Evolutionary conservation across 805 yeast genomes (phyloP), one percentile per base, ranked within the genome.

Genomic region (Ogataea trehalophila): DNA sequence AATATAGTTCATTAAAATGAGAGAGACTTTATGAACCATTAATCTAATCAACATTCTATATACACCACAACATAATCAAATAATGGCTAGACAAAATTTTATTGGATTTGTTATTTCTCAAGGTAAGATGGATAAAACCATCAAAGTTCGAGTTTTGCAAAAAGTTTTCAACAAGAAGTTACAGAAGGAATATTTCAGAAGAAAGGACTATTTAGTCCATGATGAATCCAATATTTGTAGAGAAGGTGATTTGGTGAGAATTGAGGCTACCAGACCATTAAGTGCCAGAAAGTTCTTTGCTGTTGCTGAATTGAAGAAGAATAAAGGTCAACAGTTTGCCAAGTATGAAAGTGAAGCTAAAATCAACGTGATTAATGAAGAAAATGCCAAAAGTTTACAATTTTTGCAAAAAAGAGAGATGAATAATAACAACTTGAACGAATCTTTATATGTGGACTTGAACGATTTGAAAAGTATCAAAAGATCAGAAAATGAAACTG

Each of bases 81-180:
- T 43, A 14, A 89, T 88, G 96, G 92, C 95, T 44, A 82, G 90
- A 69, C 96, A 88, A 60, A 87, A 88, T 63, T 88, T 91, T 62
- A 71, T 89, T 42, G 99, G 99, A 41, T 82, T 89, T 68, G 98
- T 92, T 57, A 83, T 90, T 33, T 89, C 97, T 43, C 97, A 91
- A 63, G 98, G 98, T 39, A 89, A 89, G 67, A 94, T 91, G 97
- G 77, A 79, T 69, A 94, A 92, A 72, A 92, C 98, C 48, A 90
- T 92, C 53, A 91, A 90, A 71, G 97, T 92, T 50, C 79, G 96
- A 51, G 91, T 92, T 33, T 85, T 86, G 63, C 82, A 82, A 41
- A 83, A 82, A 60, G 78, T 79, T 39, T 88, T 83, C 72, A 85
- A 89, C 67, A 77, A 77, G 49, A 70, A 74, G 50, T 77, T 87